Percentiles rank a stretch among this genome's conserved stretches.
These are phyloP conservation scores for Suillus discolor DNA, from an alignment of 768 basidiomycete species.

Conservation along the genomic window DNA sequence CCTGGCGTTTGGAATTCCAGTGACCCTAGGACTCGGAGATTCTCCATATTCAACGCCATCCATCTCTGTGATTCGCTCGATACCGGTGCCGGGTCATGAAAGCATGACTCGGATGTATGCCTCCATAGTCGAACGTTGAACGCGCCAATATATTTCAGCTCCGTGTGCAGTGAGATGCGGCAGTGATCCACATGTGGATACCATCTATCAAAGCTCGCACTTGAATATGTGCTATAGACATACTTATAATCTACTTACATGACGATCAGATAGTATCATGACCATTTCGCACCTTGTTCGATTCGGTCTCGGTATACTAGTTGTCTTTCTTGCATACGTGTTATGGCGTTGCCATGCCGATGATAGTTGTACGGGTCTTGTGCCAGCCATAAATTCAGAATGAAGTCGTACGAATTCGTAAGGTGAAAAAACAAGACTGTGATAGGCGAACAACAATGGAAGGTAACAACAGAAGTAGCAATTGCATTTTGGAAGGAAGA, in stretches of 20 bases:
- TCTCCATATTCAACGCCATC: conserved; percentile 76
- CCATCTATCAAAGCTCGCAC: not conserved
- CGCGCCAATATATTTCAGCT: not conserved
- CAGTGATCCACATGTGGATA: no score
- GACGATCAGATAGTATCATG: no score
- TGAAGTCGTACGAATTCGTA: not conserved
- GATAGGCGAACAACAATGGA: not conserved
- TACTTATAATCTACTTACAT: not conserved
- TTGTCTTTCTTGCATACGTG: no score
- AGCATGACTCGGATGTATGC: no score
- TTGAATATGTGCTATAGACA: not conserved
- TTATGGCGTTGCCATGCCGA: not conserved
- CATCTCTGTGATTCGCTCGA: conserved; percentile 74
- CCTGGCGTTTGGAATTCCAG: conserved; percentile 39
- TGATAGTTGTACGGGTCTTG: not conserved
- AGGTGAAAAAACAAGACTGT: not conserved
- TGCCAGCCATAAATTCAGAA: not conserved
- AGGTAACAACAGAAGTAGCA: not conserved
- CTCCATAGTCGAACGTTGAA: no score
- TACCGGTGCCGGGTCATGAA: no score
- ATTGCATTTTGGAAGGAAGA: not conserved
- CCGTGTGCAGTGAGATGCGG: not conserved
- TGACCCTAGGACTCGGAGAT: conserved; percentile 67
- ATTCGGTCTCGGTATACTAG: not conserved
- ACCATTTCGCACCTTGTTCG: not conserved